Evolutionary conservation across 768 basidiomycete genomes (phyloP).

Genomic region (Tulasnella calospora): DNA sequence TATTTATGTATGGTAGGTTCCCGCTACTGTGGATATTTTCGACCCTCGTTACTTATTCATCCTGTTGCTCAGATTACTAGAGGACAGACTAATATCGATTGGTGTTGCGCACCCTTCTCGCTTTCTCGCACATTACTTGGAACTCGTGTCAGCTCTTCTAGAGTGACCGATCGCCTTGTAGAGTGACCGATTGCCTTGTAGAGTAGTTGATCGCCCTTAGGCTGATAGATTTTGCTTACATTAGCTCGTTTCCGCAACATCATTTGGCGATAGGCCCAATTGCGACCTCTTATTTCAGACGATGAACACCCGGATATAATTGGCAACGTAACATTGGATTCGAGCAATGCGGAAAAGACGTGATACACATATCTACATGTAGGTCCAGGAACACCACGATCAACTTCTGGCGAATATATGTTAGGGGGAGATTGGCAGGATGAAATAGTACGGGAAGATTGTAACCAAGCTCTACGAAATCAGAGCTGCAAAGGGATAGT

Average conservation of each 20-base stretch:
- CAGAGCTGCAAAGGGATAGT: neutral
- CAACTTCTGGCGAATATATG: neutral
- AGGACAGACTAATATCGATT: neutral
- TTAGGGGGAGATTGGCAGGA: neutral
- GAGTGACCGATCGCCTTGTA: neutral
- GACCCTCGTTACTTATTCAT: neutral
- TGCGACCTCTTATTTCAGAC: neutral
- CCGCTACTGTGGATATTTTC: neutral
- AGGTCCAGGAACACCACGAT: neutral
- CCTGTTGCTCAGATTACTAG: neutral
- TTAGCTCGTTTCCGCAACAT: neutral
- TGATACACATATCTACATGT: slow-evolving; percentile 8
- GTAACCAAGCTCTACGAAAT: neutral
- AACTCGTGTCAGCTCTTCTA: neutral
- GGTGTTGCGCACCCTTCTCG: neutral
- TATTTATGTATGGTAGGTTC: neutral
- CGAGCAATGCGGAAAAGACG: neutral
- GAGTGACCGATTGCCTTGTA: too few relatives aligned
- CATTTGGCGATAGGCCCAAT: neutral
- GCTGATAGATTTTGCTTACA: neutral
- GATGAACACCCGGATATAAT: neutral
- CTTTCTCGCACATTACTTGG: neutral
- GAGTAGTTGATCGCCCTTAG: neutral
- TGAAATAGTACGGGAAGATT: neutral
- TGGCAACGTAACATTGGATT: slow-evolving; percentile 3